Conservation (phyloP, 2,329 filamentous ascomycete species). For the Remersonia thermophila region DNA sequence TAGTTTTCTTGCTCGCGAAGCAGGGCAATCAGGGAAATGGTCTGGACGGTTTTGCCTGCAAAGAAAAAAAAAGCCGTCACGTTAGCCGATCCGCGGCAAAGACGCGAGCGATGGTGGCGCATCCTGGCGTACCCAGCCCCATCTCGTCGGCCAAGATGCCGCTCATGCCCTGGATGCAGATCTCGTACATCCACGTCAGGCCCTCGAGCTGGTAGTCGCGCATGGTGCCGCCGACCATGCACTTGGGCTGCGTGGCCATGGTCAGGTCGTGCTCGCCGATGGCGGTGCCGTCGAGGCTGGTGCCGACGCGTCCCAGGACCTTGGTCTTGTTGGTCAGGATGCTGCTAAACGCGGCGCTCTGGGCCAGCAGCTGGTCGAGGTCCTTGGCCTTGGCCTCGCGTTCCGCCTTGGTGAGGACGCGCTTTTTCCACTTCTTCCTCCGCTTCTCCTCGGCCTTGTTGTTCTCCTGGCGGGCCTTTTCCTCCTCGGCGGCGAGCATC, state of each 20-base stretch:
- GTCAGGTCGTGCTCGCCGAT: conserved; percentile 55
- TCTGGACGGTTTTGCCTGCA: conserved; percentile 77
- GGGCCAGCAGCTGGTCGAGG: conserved; percentile 45
- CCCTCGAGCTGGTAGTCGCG: conserved; percentile 89
- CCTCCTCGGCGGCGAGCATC: conserved; percentile 30
- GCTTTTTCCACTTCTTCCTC: conserved; percentile 34
- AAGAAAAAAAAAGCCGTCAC: conserved; percentile 6
- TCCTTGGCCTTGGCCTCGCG: conserved; percentile 46
- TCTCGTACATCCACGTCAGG: conserved; percentile 88
- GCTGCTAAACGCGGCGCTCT: conserved; percentile 49
- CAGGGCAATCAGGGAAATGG: conserved; percentile 76
- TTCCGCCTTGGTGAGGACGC: conserved; percentile 37
- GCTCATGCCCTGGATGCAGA: conserved; percentile 67
- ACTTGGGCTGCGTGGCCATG: conserved; percentile 74
- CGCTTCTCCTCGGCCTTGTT: conserved; percentile 35
- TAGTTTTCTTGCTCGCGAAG: conserved; percentile 77
- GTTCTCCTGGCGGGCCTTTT: conserved; percentile 35
- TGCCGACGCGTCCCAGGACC: conserved; percentile 49
- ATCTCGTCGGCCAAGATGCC: conserved; percentile 91
- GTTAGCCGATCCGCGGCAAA: too few species aligned
- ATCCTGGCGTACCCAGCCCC: conserved; percentile 63
- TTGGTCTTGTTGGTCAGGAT: conserved; percentile 53
- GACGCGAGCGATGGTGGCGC: too few species aligned
- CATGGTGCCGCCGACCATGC: conserved; percentile 82
- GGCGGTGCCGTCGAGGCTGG: conserved; percentile 45